Evolutionary conservation across 2,329 filamentous ascomycete genomes (phyloP).

Genomic region (Claviceps cyperi): DNA sequence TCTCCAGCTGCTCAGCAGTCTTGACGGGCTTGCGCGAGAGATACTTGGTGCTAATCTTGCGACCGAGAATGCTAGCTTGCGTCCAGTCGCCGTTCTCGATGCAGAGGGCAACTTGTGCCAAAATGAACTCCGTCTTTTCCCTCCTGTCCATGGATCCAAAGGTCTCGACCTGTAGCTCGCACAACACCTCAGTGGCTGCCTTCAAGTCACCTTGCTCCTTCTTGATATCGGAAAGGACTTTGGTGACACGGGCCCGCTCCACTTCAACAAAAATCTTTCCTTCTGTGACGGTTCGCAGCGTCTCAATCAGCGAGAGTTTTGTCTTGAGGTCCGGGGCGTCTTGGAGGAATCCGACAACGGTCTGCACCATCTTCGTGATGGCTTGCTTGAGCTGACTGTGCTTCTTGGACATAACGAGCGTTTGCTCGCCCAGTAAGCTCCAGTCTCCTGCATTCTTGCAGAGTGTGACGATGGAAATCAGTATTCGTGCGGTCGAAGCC

Average conservation of each 20-base stretch:
- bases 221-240: slow-evolving; percentile 93
- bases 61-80: slow-evolving; percentile 81
- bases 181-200: slow-evolving; percentile 81
- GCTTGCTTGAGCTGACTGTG: slow-evolving; percentile 99
- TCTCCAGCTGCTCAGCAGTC: slow-evolving; percentile 75
- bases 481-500: slow-evolving; percentile 78
- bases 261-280: slow-evolving; percentile 99
- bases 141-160: slow-evolving; percentile 95
- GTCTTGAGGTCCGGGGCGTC: slow-evolving; percentile 71
- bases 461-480: slow-evolving; percentile 81
- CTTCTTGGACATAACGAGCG: slow-evolving; percentile 93
- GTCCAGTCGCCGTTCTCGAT: slow-evolving; percentile 95
- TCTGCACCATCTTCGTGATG: slow-evolving; percentile 97
- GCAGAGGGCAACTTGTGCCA: slow-evolving; percentile 86
- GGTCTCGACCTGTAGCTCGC: slow-evolving; percentile 95
- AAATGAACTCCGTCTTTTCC: slow-evolving; percentile 97
- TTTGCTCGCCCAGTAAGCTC: slow-evolving; percentile 91
- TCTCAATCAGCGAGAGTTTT: slow-evolving; percentile 90
- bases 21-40: slow-evolving; percentile 84
- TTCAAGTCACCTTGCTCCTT: slow-evolving; percentile 86
- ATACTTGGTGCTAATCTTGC: slow-evolving; percentile 94
- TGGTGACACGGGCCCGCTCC: slow-evolving; percentile 87
- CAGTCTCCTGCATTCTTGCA: slow-evolving; percentile 89
- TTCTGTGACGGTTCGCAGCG: slow-evolving; percentile 87
- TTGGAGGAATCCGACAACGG: slow-evolving; percentile 83